A percentile compares a stretch with the other conserved stretches of the same genome.
phyloP scores from a whole-genome alignment of 805 yeast genomes.

The Teunomyces funiuensis region DNA sequence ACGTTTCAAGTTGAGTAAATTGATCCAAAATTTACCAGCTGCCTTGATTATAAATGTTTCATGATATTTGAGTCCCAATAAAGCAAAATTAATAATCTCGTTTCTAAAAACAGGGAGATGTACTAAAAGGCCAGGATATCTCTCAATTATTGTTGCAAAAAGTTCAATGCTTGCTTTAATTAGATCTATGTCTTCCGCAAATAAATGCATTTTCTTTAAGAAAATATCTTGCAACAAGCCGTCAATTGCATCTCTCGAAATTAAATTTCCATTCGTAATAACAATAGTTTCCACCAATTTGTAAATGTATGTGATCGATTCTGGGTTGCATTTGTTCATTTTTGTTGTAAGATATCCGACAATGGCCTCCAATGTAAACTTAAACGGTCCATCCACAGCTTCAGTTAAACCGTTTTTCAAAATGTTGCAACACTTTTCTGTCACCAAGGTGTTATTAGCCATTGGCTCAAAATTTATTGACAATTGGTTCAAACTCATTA shows the following conservation, averaged over 20 bases:
- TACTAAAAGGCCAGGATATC: constrained; percentile 49
- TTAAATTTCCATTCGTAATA: constrained; percentile 30
- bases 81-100: constrained; percentile 26
- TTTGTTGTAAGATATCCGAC: constrained; percentile 34
- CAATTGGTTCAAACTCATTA: constrained; percentile 42
- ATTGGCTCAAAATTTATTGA: constrained; percentile 39
- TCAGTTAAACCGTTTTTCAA: constrained; percentile 68
- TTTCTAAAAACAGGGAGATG: constrained; percentile 24
- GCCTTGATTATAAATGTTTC: constrained; percentile 59
- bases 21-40: constrained; percentile 55
- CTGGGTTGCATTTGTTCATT: constrained; percentile 24
- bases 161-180: constrained; percentile 52
- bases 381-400: constrained; percentile 63
- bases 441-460: constrained; percentile 46
- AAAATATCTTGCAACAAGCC: constrained; percentile 40
- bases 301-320: constrained; percentile 45
- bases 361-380: constrained; percentile 37
- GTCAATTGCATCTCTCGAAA: constrained; percentile 33
- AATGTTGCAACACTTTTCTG: constrained; percentile 64
- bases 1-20: constrained; percentile 44
- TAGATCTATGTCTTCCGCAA: constrained; percentile 59
- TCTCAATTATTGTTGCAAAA: constrained; percentile 48
- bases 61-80: constrained; percentile 42
- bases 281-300: constrained; percentile 47
- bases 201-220: constrained; percentile 27